phyloP scores from a whole-genome alignment of 768 basidiomycete species.

The Leccinum uliginosum region DNA sequence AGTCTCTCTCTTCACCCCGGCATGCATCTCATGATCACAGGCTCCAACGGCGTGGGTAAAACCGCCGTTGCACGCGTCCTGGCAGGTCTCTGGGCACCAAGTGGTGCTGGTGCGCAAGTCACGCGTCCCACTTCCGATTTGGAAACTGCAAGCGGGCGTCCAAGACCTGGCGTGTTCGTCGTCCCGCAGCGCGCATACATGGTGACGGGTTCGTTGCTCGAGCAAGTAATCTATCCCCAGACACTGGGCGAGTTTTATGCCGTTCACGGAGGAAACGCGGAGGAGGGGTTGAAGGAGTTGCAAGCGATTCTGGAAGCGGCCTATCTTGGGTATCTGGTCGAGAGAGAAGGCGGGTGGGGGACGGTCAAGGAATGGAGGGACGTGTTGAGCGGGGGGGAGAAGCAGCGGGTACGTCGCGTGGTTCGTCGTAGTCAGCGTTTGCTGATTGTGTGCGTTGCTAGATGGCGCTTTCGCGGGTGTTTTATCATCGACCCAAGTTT shows the following conservation, averaged over 20 bases:
- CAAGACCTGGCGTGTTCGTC: conserved; percentile 58
- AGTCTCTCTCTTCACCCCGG: conserved; percentile 59
- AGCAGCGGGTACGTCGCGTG: conserved; percentile 63
- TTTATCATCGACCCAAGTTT: conserved; percentile 82
- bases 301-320: conserved; percentile 75
- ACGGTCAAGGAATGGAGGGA: conserved; percentile 95
- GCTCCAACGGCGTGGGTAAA: conserved; percentile 90
- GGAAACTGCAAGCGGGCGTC: conserved; percentile 30
- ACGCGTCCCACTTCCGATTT: conserved; percentile 22
- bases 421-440: not conserved
- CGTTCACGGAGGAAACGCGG: conserved; percentile 42
- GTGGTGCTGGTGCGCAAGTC: conserved; percentile 32
- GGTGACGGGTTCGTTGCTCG: conserved; percentile 79
- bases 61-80: conserved; percentile 85
- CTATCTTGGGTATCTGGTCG: conserved; percentile 79
- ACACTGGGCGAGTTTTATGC: conserved; percentile 61
- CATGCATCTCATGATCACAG: conserved; percentile 92
- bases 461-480: conserved; percentile 92
- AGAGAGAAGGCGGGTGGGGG: conserved; percentile 84
- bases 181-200: conserved; percentile 94
- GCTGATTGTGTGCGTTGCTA: conserved; percentile 23
- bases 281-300: conserved; percentile 61
- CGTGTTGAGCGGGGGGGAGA: conserved; percentile 87
- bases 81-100: conserved; percentile 82
- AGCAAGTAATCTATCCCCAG: conserved; percentile 94